Evolutionary conservation across 495 filamentous ascomycete genomes (phyloP), one percentile per base, ranked within the genome.

Genomic region (Tetracladium setigerum): DNA sequence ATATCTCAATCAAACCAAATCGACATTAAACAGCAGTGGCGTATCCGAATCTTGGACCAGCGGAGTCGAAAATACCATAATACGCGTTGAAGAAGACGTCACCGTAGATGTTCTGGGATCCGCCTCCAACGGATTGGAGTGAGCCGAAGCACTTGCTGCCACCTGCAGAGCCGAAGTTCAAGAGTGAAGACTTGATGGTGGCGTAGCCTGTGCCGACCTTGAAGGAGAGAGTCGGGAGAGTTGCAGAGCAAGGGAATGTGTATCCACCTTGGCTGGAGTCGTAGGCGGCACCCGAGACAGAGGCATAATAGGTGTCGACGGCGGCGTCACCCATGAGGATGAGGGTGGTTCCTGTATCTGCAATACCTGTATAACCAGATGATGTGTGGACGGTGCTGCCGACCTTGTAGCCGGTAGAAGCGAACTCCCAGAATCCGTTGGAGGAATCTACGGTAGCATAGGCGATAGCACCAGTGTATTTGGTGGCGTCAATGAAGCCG

Each of bases 11-110:
- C 22, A 27, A 27, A 3, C 7, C 22, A n/a, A n/a, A n/a, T 27
- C 7, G 22, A 27, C 22, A 27, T 41, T 49, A 55, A 9, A 15
- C 30, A 42, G 44, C 18, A 19, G 40, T n/a, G 1, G 56, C 56
- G 16, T 51, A 59, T 13, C 56, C 56, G 17, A 59, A 59, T 13
- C 36, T 71, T 71, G 56, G 56, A 31, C 46, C 53, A 36, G 22
- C 37, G 30, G 71, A 67, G 46, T 89, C 78, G 54, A 89, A 89
- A 4, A 92, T 79, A 15, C 83, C 85, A 57, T 83, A 89, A 53
- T 86, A 80, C 49, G 76, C 75, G 72, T 90, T 89, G 50, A 92
- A 73, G 57, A 86, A 86, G 38, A 89, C 73, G 49, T 89, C 86
- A 34, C 86, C 86, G 44, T 82, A 81, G 62, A 92, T 87, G 47